Base-by-base conservation (phyloP, 495 filamentous ascomycete species). In the Penicillium silybi region DNA sequence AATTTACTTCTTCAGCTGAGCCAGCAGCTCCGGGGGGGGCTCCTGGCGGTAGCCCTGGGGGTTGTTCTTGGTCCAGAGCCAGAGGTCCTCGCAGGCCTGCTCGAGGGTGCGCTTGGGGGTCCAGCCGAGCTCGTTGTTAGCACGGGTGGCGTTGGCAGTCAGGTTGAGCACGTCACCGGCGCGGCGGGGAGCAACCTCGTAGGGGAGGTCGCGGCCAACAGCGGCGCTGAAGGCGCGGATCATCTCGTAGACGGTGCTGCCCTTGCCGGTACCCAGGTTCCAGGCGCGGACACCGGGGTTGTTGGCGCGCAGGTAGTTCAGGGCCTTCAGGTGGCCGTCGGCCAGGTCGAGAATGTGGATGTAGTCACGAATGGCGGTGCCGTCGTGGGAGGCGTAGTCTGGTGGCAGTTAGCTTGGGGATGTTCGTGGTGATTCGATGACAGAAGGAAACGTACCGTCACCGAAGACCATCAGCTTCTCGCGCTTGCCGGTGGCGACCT, bases 161-260 rank as follows among this genome's bases (percentile, higher is more conserved):
- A 98, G 81, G 76, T 98, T 88, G 40, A 98, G 73, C 20, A 98
- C 93, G 65, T 98, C 93, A 43, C 93, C 93, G 42, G 82, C 81
- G 64, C 93, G 81, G 57, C 95, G 81, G 19, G 79, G 84, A 8
- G 86, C 90, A 35, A 96, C 87, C 64, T 96, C 79, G 74, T 96
- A 97, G 25, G 88, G 83, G 18, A 97, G 78, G 50, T 92, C 83
- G 37, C 80, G 83, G 47, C 93, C 92, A 23, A 96, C 89, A 27
- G 89, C 89, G 32, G 80, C 71, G 65, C 84, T 88, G 77, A 98
- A 98, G 52, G 95, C 90, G 48, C 88, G 88, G 81, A 98, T 86
- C 82, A 98, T 98, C 64, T 98, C 90, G 69, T 90, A 92, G 29
- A 98, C 93, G 10, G 95, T 97, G 70, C 86, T 91, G 53, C 93